These are phyloP conservation scores for Aspergillus intermedius DNA, from an alignment of 2,329 filamentous ascomycete genomes.

Conservation along the genomic window DNA sequence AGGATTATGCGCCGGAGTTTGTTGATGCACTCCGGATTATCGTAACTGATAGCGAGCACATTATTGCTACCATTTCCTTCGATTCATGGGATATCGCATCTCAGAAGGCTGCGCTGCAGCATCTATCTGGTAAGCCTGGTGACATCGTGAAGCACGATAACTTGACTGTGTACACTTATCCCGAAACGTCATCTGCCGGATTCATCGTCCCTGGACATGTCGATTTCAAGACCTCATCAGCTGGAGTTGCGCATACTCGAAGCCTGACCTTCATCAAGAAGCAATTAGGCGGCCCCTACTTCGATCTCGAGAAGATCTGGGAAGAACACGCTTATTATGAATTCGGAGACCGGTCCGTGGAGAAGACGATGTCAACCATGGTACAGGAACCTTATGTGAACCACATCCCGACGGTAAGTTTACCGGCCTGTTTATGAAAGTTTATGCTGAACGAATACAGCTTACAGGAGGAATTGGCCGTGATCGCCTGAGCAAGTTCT, in stretches of 20 bases:
- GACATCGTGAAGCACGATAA: background rate
- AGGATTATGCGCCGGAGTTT: slow-evolving; percentile 16
- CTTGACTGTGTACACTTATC: slow-evolving; percentile 36
- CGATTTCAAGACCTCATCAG: slow-evolving; percentile 49
- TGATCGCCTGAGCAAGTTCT: slow-evolving; percentile 57
- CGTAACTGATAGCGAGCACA: background rate
- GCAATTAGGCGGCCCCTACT: slow-evolving; percentile 56
- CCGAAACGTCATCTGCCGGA: slow-evolving; percentile 35
- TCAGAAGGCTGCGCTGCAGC: slow-evolving; percentile 9
- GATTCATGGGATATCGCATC: slow-evolving; percentile 10
- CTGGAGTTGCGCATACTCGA: slow-evolving; percentile 60
- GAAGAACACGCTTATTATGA: slow-evolving; percentile 69
- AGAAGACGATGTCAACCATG: slow-evolving; percentile 75
- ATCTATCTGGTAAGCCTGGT: slow-evolving; percentile 7
- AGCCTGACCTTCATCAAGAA: slow-evolving; percentile 60
- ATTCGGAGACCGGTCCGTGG: slow-evolving; percentile 62
- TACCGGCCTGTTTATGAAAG: background rate
- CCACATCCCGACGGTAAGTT: slow-evolving; percentile 60
- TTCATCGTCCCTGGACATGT: slow-evolving; percentile 48
- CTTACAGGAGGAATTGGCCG: slow-evolving; percentile 65
- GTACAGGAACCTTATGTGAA: slow-evolving; percentile 74
- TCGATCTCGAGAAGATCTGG: slow-evolving; percentile 72
- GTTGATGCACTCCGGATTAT: slow-evolving; percentile 4
- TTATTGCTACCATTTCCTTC: slow-evolving; percentile 14
- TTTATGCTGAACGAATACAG: slow-evolving; percentile 16